A percentile compares a stretch with the other conserved stretches of the same genome.
Evolutionary conservation across 2,329 filamentous ascomycete genomes (phyloP).

Genomic region (Paramyrothecium sp.): DNA sequence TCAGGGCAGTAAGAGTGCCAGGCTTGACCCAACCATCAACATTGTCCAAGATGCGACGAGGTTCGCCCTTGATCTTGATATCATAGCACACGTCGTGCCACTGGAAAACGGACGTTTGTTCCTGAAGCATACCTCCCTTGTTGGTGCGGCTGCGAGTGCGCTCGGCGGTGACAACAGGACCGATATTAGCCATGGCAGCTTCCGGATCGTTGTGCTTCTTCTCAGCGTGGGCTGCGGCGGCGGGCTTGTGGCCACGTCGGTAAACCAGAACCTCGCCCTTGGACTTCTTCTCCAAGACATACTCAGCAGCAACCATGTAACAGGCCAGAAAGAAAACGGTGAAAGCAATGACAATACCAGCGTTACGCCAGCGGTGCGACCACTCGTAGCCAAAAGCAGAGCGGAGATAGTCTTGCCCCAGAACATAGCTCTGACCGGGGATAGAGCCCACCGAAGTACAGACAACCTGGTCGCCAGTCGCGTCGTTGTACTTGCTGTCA

Average conservation of each 20-base stretch:
- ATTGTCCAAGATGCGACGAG: constrained; percentile 71
- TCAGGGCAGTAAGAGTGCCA: constrained; percentile 79
- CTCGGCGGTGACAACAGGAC: constrained; percentile 45
- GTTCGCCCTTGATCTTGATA: constrained; percentile 70
- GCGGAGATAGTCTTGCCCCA: constrained; percentile 45
- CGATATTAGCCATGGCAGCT: constrained; percentile 48
- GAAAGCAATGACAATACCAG: constrained; percentile 68
- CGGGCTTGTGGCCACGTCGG: constrained; percentile 64
- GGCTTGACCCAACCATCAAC: constrained; percentile 91
- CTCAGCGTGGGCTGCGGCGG: constrained; percentile 54
- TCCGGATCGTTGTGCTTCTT: constrained; percentile 63
- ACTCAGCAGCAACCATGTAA: constrained; percentile 66
- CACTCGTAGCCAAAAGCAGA: constrained; percentile 51
- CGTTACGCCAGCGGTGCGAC: constrained; percentile 66
- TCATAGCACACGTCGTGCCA: constrained; percentile 77
- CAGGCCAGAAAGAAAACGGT: constrained; percentile 57
- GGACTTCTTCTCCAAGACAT: constrained; percentile 64
- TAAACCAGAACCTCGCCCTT: constrained; percentile 78
- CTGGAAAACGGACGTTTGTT: constrained; percentile 72
- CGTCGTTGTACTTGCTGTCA: constrained; percentile 19
- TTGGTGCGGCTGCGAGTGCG: constrained; percentile 34
- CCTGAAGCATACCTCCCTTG: constrained; percentile 37
- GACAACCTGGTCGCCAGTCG: constrained; percentile 27
- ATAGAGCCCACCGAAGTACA: constrained; percentile 47
- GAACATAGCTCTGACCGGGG: constrained; percentile 40